A percentile compares a stretch with the other conserved stretches of the same genome.
These are phyloP conservation scores for Fraxinus xanthoxyloides DNA, from an alignment of 305 asterid species.

Conservation along the genomic window DNA sequence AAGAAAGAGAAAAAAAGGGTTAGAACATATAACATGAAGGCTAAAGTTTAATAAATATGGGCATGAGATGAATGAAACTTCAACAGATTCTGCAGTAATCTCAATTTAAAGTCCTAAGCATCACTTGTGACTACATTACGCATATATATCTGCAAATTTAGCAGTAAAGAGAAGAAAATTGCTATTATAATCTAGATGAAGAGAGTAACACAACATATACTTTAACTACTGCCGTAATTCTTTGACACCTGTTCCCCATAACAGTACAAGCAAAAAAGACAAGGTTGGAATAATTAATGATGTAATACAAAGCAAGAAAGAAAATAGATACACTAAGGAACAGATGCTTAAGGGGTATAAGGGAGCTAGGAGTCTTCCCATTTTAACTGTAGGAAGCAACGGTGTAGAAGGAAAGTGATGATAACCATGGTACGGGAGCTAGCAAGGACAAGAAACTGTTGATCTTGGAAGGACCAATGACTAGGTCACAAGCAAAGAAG, in stretches of 20 bases:
- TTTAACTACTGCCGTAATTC: not conserved
- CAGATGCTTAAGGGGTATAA: not conserved
- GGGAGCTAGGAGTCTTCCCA: not conserved
- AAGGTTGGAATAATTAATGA: not conserved
- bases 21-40: not conserved
- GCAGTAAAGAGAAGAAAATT: not conserved
- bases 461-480: not conserved
- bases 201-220: not conserved
- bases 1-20: slow-evolving; percentile 7
- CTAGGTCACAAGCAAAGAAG: not conserved
- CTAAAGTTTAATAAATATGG: not conserved
- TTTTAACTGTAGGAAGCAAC: not conserved
- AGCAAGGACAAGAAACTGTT: not conserved
- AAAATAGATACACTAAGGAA: not conserved
- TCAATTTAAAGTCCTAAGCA: not conserved
- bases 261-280: not conserved
- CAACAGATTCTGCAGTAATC: not conserved
- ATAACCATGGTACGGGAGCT: not conserved
- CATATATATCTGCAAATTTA: not conserved
- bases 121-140: not conserved
- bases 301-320: not conserved
- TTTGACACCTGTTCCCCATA: not conserved
- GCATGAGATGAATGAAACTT: not conserved
- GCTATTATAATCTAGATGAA: not conserved
- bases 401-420: not conserved